A percentile compares a stretch with the other conserved stretches of the same genome.
Evolutionary conservation across 768 basidiomycete genomes (phyloP).

Genomic region (Clitopilus passeckerianus): DNA sequence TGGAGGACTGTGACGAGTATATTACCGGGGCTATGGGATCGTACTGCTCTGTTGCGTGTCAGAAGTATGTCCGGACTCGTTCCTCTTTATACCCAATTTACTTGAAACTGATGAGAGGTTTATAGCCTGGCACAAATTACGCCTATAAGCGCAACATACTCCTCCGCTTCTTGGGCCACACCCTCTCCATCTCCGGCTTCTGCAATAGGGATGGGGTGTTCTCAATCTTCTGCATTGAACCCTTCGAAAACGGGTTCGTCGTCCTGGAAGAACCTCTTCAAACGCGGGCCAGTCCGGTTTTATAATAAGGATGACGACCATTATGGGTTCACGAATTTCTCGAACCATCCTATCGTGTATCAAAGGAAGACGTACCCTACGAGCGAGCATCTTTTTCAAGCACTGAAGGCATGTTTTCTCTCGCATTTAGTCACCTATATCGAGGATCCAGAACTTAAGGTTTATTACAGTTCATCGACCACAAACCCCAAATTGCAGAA

Average conservation of each 20-base stretch:
- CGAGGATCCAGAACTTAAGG: neutral
- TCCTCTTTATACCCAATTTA: neutral
- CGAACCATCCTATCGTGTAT: slow-evolving; percentile 55
- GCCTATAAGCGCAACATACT: neutral
- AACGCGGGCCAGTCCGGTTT: slow-evolving; percentile 43
- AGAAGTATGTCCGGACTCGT: neutral
- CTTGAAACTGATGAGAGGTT: neutral
- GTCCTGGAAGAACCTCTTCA: neutral
- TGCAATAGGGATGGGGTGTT: neutral
- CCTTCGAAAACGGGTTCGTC: neutral
- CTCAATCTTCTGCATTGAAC: neutral
- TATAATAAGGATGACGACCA: slow-evolving; percentile 59
- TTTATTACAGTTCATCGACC: slow-evolving; percentile 46
- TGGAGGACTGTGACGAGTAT: slow-evolving; percentile 1
- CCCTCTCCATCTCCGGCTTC: neutral
- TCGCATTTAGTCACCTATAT: neutral
- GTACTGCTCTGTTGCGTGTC: slow-evolving; percentile 6
- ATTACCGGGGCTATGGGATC: slow-evolving; percentile 6
- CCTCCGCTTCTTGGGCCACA: neutral
- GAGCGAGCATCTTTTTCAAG: slow-evolving; percentile 74
- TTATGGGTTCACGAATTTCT: slow-evolving; percentile 75
- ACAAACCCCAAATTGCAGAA: slow-evolving; percentile 61
- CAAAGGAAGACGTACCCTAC: slow-evolving; percentile 63
- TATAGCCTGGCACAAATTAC: neutral
- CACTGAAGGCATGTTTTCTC: slow-evolving; percentile 48